These are phyloP conservation scores for Glutinoglossum americanum DNA, from an alignment of 495 filamentous ascomycete genomes.

Conservation along the genomic window DNA sequence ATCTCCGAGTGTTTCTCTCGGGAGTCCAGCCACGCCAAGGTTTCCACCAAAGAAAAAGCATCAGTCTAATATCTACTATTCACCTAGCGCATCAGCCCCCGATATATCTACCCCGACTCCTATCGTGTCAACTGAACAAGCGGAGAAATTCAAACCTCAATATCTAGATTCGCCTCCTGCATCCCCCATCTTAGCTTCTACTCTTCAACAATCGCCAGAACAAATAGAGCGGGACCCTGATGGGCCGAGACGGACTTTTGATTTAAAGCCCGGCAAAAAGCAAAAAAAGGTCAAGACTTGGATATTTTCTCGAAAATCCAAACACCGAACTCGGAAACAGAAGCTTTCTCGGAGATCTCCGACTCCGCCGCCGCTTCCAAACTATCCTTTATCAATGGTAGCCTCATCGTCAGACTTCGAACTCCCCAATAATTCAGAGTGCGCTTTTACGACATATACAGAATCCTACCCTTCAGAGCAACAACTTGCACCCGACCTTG, in stretches of 20 bases:
- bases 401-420: slow-evolving; percentile 14
- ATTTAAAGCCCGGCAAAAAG: slow-evolving; percentile 32
- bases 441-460: neutral
- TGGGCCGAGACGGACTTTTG: neutral
- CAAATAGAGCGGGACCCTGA: neutral
- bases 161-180: slow-evolving; percentile 6
- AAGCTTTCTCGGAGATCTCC: slow-evolving; percentile 14
- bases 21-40: slow-evolving; percentile 9
- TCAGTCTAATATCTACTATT: slow-evolving; percentile 8
- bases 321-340: slow-evolving; percentile 21
- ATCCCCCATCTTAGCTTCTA: slow-evolving; percentile 3
- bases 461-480: neutral
- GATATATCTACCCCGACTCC: neutral
- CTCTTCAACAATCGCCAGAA: neutral
- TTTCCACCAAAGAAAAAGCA: slow-evolving; percentile 11
- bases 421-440: neutral
- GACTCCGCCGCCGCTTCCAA: slow-evolving; percentile 20
- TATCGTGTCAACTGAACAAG: neutral
- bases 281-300: slow-evolving; percentile 64
- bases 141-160: neutral
- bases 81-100: neutral
- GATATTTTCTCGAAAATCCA: slow-evolving; percentile 52
- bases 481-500: neutral
- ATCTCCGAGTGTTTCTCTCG: slow-evolving; percentile 6
- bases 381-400: slow-evolving; percentile 3